A percentile compares a stretch with the other conserved stretches of the same genome.
Evolutionary conservation across 108 stramenopile species (phyloP).

Genomic region (Cyclostephanos tholiformis): DNA sequence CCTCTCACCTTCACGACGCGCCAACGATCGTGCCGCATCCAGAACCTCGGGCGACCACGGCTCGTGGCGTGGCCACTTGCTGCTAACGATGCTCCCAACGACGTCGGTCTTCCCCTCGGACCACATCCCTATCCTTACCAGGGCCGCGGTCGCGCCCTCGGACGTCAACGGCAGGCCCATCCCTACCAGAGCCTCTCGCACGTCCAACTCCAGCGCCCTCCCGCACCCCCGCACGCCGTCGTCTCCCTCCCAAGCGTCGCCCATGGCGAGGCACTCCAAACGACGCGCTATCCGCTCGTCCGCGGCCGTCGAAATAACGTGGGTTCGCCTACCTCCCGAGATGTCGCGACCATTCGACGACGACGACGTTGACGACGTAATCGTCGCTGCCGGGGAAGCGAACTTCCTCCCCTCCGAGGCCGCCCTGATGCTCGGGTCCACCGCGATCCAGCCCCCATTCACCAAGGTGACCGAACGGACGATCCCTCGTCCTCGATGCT

Average conservation of each 20-base stretch:
- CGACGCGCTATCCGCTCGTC: slow-evolving; percentile 78
- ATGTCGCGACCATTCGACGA: background rate
- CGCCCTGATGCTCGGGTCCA: slow-evolving; percentile 66
- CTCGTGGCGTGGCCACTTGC: slow-evolving; percentile 19
- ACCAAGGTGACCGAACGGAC: slow-evolving; percentile 45
- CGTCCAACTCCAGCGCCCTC: slow-evolving; percentile 70
- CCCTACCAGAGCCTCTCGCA: slow-evolving; percentile 59
- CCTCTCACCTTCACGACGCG: slow-evolving; percentile 37
- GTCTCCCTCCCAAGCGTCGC: slow-evolving; percentile 39
- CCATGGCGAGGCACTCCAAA: slow-evolving; percentile 85
- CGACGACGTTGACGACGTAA: background rate
- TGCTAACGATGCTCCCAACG: slow-evolving; percentile 23
- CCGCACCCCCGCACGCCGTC: slow-evolving; percentile 9
- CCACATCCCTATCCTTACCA: slow-evolving; percentile 81
- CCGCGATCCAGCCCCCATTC: slow-evolving; percentile 87
- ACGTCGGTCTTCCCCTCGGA: slow-evolving; percentile 27
- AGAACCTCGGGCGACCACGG: slow-evolving; percentile 71
- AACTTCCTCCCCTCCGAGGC: slow-evolving; percentile 73
- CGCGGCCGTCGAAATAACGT: slow-evolving; percentile 50
- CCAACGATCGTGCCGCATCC: slow-evolving; percentile 59
- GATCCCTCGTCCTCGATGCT: too few species aligned
- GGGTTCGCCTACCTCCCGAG: slow-evolving; percentile 7
- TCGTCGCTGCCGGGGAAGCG: slow-evolving; percentile 24
- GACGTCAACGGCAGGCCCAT: slow-evolving; percentile 66
- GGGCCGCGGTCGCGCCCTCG: slow-evolving; percentile 68